Conservation (phyloP, 2,329 filamentous ascomycete species). For the Hirsutella minnesotensis region DNA sequence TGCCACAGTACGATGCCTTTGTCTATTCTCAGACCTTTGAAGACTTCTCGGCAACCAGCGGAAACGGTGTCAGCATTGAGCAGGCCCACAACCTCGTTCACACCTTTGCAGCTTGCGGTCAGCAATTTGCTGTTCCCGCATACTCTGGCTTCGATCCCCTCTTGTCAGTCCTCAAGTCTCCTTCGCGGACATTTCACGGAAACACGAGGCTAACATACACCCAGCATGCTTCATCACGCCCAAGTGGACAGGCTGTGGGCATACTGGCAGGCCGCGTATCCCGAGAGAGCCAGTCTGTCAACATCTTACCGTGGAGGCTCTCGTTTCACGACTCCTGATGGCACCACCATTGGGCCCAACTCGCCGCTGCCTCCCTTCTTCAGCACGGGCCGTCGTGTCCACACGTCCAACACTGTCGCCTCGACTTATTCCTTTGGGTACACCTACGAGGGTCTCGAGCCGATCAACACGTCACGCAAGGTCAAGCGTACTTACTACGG, state of each 20-base stretch:
- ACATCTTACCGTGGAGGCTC: constrained; percentile 20
- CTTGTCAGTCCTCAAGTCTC: constrained; percentile 20
- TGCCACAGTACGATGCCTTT: constrained; percentile 26
- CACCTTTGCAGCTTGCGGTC: constrained; percentile 25
- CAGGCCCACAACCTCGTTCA: constrained; percentile 30
- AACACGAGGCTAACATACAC: neutral
- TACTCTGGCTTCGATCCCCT: constrained; percentile 32
- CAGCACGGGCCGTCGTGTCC: constrained; percentile 13
- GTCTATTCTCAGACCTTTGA: constrained; percentile 22
- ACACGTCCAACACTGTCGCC: constrained; percentile 27
- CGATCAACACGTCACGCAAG: constrained; percentile 18
- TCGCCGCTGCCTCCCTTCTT: constrained; percentile 40
- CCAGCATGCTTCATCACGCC: constrained; percentile 36
- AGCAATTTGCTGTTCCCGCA: constrained; percentile 25
- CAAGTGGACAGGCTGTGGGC: constrained; percentile 55
- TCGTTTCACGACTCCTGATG: constrained; percentile 27
- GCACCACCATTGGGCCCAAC: constrained; percentile 26
- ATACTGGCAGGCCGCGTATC: constrained; percentile 34
- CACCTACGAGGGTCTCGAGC: constrained; percentile 24
- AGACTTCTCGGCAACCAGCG: constrained; percentile 21
- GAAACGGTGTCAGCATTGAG: constrained; percentile 28
- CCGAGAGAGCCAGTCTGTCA: constrained; percentile 20
- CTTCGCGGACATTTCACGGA: neutral
- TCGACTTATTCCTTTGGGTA: constrained; percentile 24
- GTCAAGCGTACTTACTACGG: constrained; percentile 7